Evolutionary conservation across 2,329 filamentous ascomycete species (phyloP), one percentile per base, ranked within the genome.

Genomic region (Diaporthe nobilis): DNA sequence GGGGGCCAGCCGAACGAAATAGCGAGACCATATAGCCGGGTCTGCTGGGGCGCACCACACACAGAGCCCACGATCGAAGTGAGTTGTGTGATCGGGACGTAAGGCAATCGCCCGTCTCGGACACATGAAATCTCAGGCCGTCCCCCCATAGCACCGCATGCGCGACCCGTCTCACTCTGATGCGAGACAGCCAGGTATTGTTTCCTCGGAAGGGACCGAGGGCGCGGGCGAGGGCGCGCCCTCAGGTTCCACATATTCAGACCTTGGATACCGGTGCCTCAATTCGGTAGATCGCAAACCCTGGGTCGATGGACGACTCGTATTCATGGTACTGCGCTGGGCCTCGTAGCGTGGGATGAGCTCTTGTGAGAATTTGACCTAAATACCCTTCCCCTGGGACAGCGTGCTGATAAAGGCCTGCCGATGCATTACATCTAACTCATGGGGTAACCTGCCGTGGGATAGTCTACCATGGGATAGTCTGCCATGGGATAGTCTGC

Each of bases 91-190:
- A 53, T 58, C 51, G 53, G 68, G 68, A 58, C 53, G 68, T 55
- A 65, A 65, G 42, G 31, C 47, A 53, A 47, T 42, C 53, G 51
- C 68, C 53, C 53, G 51, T 34, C 51, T 61, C 44, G 22, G 22
- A 71, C 34, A 58, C 49, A 72, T 44, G 20, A 47, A 57, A 51
- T 61, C 71, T 72, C 57, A 72, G 71, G 42, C 44, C 42, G 71
- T 53, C 51, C 31, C 55, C 71, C 71, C 71, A 63, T 61, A 53
- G 39, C 71, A 72, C 71, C 71, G 57, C 71, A 55, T 72, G 71
- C 34, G 31, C 57, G 42, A 39, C 55, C 55, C 15, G 71, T 72
- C 57, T 72, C 44, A 72, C 58, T 53, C 47, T 72, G 71, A 42
- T 28, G 71, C 44, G 71, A 72, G 71, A 72, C 71, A 72, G 5